These are phyloP conservation scores for Raddia guianensis DNA, from an alignment of 176 grass and related monocot species.

Conservation along the genomic window DNA sequence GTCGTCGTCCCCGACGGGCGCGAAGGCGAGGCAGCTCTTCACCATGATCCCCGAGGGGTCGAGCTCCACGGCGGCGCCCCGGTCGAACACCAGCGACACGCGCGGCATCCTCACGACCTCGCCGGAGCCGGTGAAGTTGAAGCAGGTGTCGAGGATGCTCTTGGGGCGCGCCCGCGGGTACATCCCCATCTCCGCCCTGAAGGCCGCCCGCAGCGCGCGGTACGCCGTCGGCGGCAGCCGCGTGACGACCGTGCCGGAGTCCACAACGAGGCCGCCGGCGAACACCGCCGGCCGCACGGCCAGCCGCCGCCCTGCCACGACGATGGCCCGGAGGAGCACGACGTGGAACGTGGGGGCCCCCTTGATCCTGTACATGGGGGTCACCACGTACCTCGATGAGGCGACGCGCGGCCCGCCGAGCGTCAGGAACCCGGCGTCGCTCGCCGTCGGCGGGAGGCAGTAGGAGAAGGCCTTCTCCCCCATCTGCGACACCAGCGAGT, in stretches of 20 bases:
- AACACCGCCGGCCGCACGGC: conserved; percentile 27
- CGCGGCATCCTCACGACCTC: conserved; percentile 33
- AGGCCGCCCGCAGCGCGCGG: conserved; percentile 37
- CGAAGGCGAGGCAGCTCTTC: conserved; percentile 54
- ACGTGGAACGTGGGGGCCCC: conserved; percentile 35
- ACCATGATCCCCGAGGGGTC: conserved; percentile 35
- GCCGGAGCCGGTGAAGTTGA: conserved; percentile 35
- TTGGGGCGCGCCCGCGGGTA: conserved; percentile 34
- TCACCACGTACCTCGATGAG: not conserved
- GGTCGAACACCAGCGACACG: conserved; percentile 49
- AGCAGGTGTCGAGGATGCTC: conserved; percentile 65
- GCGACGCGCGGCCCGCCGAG: not conserved
- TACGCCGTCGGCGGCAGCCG: conserved; percentile 55
- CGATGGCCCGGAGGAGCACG: conserved; percentile 35
- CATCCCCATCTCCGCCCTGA: conserved; percentile 43
- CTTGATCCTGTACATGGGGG: not conserved
- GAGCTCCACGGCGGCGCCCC: conserved; percentile 36
- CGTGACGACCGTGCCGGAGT: conserved; percentile 62
- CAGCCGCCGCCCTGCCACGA: conserved; percentile 44
- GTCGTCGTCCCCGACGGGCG: not conserved
- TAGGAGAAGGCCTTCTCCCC: not conserved
- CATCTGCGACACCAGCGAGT: not conserved
- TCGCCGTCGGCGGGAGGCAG: not conserved
- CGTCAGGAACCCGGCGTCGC: not conserved
- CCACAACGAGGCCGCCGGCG: conserved; percentile 27